Base-by-base conservation (phyloP, 208 protist species). In the Acanthamoeba quina region DNA sequence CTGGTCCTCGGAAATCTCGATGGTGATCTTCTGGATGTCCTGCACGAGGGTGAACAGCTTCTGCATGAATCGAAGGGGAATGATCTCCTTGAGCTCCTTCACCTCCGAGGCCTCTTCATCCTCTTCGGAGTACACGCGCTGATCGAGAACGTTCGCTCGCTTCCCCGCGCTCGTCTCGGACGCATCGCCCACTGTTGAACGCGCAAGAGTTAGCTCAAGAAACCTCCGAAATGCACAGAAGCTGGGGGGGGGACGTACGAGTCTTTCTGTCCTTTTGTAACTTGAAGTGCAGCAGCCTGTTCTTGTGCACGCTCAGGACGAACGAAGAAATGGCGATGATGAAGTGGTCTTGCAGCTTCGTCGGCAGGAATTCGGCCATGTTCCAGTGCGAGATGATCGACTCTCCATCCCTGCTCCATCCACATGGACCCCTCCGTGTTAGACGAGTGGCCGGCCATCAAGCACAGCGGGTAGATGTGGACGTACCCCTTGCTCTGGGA, bases 311-410 rank as follows among this genome's bases (percentile, higher is more conserved):
- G 41, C 64, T 49, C 15, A 76, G 26, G 21, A 91, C 49, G 37
- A 91, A 91, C 7, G 56, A 74, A 21, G 85, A 91, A 26, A 91
- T 74, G 60, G 85, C 64, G 56, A 91, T 68, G 62, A 76, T 91
- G 90, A 94, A 94, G 74, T 82, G 56, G 24, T 94, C 70, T 26
- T 83, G 49, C 37, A 94, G 49, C 72, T 78, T 85, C 11, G n/a
- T 83, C 54, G 90, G 90, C 68, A 94, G 29, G 54, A 74, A 86
- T 29, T 94, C 90, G 13, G 74, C 90, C 49, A 94, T 82, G 74
- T 86, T 94, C 90, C 90, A 94, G 68, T 94, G 49, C 47, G 90
- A 78, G 54, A 94, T 88, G 54, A 88, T 88, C 9, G 80, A 88
- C 31, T 88, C 80, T 31, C 29, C 76, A 19, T n/a, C 49, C 37